These are phyloP conservation scores for Eleusine coracana DNA, from an alignment of 176 grass and related monocot genomes.

Conservation along the genomic window DNA sequence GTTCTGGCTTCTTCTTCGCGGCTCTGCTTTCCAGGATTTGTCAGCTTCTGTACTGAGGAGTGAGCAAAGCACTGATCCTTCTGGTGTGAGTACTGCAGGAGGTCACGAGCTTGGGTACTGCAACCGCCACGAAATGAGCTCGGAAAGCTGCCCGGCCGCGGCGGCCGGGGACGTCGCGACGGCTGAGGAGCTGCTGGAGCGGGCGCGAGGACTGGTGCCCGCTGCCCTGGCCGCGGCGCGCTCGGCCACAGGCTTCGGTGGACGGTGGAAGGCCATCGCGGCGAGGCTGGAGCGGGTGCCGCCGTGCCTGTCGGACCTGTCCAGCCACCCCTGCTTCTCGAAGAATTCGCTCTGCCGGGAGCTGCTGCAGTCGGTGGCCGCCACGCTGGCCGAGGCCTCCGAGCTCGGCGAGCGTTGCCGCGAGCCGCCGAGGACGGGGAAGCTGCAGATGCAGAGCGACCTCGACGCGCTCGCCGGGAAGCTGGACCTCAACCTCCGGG, in stretches of 20 bases:
- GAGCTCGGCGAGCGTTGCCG: constrained; percentile 57
- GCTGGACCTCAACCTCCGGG: constrained; percentile 86
- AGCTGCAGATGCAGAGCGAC: constrained; percentile 95
- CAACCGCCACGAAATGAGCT: constrained; percentile 41
- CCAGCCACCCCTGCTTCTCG: constrained; percentile 86
- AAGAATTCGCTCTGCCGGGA: constrained; percentile 86
- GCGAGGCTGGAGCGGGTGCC: constrained; percentile 72
- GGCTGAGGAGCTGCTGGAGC: constrained; percentile 56
- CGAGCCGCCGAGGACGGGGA: constrained; percentile 48
- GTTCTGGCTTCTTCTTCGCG: constrained; percentile 29
- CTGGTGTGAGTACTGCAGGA: constrained; percentile 43
- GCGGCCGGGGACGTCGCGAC: constrained; percentile 37
- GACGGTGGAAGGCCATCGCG: constrained; percentile 73
- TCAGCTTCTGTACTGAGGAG: neutral
- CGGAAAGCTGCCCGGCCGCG: constrained; percentile 38
- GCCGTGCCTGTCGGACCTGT: constrained; percentile 82
- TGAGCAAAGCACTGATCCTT: constrained; percentile 26
- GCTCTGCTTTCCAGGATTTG: constrained; percentile 30
- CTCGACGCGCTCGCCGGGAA: constrained; percentile 85
- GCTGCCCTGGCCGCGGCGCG: constrained; percentile 47
- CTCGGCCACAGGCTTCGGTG: constrained; percentile 52
- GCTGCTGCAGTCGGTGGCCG: constrained; percentile 72
- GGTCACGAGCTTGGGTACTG: constrained; percentile 37
- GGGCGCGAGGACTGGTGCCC: constrained; percentile 55
- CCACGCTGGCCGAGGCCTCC: constrained; percentile 62